Conservation (phyloP, 371 early-diverging fungal species). For the Mortierella sp. region DNA sequence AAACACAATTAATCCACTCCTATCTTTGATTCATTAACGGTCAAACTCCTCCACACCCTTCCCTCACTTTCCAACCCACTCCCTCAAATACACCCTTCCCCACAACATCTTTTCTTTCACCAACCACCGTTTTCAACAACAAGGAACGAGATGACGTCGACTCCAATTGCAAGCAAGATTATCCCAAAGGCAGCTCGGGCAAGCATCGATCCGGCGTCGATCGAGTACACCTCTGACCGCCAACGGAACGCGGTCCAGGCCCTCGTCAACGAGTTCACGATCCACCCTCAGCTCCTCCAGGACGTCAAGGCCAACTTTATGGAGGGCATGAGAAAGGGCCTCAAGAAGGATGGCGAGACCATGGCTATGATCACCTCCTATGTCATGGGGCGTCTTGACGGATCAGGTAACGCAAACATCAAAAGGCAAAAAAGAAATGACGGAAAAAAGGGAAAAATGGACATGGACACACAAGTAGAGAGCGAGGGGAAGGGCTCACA, state of each 20-base stretch:
- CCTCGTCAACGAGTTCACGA: conserved; percentile 69
- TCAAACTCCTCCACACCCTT: conserved; percentile 3
- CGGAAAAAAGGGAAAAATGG: background rate
- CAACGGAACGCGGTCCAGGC: conserved; percentile 62
- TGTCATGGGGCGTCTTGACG: conserved; percentile 33
- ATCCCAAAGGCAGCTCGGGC: conserved; percentile 32
- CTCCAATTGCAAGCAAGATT: conserved; percentile 39
- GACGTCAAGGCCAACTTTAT: conserved; percentile 76
- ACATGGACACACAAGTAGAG: background rate
- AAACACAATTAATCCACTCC: no score
- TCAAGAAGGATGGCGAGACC: conserved; percentile 69
- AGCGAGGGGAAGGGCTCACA: background rate
- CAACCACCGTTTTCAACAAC: background rate
- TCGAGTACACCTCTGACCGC: conserved; percentile 9
- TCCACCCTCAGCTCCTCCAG: conserved; percentile 68
- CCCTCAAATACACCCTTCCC: background rate
- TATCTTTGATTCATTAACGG: background rate
- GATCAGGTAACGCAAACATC: conserved; percentile 6
- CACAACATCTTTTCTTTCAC: background rate
- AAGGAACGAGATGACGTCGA: conserved; percentile 21
- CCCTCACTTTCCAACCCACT: background rate
- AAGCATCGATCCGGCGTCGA: background rate
- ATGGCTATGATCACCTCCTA: conserved; percentile 84
- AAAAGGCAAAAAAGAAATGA: background rate
- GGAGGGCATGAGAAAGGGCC: conserved; percentile 80